Evolutionary conservation across 2,329 filamentous ascomycete genomes (phyloP).

Genomic region (Penicillium crustosum): DNA sequence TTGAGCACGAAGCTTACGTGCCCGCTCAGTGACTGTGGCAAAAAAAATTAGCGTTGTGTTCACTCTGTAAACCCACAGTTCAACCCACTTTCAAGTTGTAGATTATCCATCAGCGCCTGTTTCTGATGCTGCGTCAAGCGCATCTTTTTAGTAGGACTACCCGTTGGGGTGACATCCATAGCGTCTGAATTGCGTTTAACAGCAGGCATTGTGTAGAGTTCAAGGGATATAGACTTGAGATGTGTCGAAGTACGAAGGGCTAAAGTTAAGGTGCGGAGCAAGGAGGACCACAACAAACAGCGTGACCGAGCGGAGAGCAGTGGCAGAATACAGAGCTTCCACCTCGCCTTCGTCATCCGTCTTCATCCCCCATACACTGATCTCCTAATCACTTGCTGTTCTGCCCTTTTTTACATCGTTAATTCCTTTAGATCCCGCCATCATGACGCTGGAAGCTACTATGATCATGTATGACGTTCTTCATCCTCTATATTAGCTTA

Average conservation of each 20-base stretch:
- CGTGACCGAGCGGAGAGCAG: constrained; percentile 12
- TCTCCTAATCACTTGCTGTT: constrained; percentile 13
- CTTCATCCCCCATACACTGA: constrained; percentile 19
- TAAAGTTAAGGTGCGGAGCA: constrained; percentile 20
- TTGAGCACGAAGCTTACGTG: constrained; percentile 81
- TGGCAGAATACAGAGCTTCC: constrained; percentile 29
- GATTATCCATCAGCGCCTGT: constrained; percentile 81
- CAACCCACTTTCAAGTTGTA: constrained; percentile 80
- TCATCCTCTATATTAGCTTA: neutral
- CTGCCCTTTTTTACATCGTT: constrained; percentile 9
- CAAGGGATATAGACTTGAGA: constrained; percentile 2
- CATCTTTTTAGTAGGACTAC: constrained; percentile 62
- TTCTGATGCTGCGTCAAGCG: constrained; percentile 72
- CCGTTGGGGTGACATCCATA: constrained; percentile 38
- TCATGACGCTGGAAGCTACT: constrained; percentile 97
- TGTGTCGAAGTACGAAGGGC: constrained; percentile 9
- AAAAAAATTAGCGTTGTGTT: constrained; percentile 11
- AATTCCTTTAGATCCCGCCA: constrained; percentile 48
- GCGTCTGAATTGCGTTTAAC: constrained; percentile 44
- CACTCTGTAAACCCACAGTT: neutral
- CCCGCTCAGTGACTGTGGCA: constrained; percentile 74
- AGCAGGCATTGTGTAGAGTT: constrained; percentile 36
- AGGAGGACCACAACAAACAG: constrained; percentile 28
- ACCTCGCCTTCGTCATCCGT: constrained; percentile 30
- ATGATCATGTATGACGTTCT: constrained; percentile 72